Percentiles rank a stretch among this genome's conserved stretches.
phyloP scores from a whole-genome alignment of 306 rosid genomes.

The Betula pendula region DNA sequence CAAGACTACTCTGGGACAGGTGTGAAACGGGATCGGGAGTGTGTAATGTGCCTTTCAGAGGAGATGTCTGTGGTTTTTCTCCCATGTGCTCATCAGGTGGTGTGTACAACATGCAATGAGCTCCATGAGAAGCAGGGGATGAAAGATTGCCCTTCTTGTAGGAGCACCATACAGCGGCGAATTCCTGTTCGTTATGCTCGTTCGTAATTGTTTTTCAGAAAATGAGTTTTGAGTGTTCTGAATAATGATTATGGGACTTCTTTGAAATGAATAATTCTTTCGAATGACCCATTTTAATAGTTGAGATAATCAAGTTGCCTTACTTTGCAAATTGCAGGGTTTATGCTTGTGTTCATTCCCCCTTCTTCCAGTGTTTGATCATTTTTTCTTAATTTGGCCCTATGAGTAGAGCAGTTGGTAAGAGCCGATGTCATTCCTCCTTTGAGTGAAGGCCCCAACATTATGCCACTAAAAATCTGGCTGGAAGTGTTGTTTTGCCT shows the following conservation, averaged over 20 bases:
- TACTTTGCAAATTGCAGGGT: conserved; percentile 26
- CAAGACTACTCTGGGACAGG: conserved; percentile 50
- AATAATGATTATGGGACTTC: conserved; percentile 60
- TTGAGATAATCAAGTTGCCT: conserved; percentile 42
- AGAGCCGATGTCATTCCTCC: background rate
- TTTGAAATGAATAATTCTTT: conserved; percentile 55
- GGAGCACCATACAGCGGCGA: conserved; percentile 86
- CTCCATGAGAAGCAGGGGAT: conserved; percentile 92
- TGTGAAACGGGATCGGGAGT: conserved; percentile 84
- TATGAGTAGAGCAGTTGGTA: background rate
- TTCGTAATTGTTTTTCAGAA: conserved; percentile 37
- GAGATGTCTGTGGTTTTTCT: conserved; percentile 93
- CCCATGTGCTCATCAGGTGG: conserved; percentile 96
- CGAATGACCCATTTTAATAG: conserved; percentile 35
- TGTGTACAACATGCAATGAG: conserved; percentile 88
- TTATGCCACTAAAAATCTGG: too few relatives aligned
- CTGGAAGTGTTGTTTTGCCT: too few relatives aligned
- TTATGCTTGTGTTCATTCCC: conserved; percentile 23
- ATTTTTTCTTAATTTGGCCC: background rate
- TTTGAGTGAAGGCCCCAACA: background rate
- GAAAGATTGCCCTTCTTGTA: conserved; percentile 94
- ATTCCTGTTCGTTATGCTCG: conserved; percentile 66
- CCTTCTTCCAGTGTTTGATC: conserved; percentile 11
- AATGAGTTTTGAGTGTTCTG: conserved; percentile 49
- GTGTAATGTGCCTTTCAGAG: conserved; percentile 96